phyloP scores from a whole-genome alignment of 2,329 filamentous ascomycete species.

The Coniella vitis region DNA sequence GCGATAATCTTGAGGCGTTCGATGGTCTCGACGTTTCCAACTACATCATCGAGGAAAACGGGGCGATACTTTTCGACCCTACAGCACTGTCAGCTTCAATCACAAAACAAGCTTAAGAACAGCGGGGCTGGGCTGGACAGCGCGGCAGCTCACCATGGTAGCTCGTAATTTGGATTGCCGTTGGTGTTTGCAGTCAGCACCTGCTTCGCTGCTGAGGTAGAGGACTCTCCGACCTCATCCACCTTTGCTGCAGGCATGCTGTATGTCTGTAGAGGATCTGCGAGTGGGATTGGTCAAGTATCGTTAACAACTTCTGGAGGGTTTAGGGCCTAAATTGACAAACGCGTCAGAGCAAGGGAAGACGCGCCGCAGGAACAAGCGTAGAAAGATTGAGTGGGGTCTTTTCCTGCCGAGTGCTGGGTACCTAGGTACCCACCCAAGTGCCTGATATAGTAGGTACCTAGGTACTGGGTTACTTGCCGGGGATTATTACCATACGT shows the following conservation, averaged over 20 bases:
- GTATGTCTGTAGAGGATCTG: not conserved
- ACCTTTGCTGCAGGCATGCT: slow-evolving; percentile 43
- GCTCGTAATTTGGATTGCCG: slow-evolving; percentile 57
- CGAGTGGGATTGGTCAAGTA: not conserved
- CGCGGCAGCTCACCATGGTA: slow-evolving; percentile 59
- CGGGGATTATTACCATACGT: no score
- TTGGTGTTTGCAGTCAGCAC: slow-evolving; percentile 43
- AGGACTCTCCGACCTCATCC: slow-evolving; percentile 54
- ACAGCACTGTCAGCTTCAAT: slow-evolving; percentile 14
- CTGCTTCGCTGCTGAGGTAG: slow-evolving; percentile 52
- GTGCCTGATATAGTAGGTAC: no score
- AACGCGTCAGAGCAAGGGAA: slow-evolving; percentile 11
- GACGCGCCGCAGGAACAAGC: slow-evolving; percentile 10
- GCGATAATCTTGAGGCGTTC: slow-evolving; percentile 97
- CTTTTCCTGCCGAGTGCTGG: not conserved
- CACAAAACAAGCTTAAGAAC: slow-evolving; percentile 4
- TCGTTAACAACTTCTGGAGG: not conserved
- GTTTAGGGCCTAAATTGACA: slow-evolving; percentile 9
- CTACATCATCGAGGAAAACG: slow-evolving; percentile 89
- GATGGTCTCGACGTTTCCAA: slow-evolving; percentile 96
- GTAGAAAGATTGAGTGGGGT: slow-evolving; percentile 7
- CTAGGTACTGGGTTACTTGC: no score
- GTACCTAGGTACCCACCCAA: no score
- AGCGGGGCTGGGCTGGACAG: not conserved
- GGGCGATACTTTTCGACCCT: slow-evolving; percentile 99